Percentiles rank a stretch among this genome's conserved stretches.
phyloP scores from a whole-genome alignment of 352 stramenopile species.

The Globisporangium mamillatum region DNA sequence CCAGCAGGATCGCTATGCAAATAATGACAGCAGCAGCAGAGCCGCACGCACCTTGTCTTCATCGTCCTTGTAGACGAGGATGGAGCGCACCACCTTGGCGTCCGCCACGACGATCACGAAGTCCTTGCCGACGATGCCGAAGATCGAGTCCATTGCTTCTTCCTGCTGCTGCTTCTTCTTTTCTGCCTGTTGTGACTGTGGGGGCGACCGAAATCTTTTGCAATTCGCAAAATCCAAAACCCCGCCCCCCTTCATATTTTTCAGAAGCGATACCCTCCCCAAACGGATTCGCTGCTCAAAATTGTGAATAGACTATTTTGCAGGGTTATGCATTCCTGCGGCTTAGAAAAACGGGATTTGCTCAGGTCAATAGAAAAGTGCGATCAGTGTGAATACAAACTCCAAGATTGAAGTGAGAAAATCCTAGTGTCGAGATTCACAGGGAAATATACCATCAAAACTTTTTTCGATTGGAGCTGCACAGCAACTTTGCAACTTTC shows the following conservation, averaged over 20 bases:
- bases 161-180: neutral
- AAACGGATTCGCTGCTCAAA: no score
- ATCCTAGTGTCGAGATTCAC: no score
- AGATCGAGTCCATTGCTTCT: slow-evolving; percentile 78
- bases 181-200: slow-evolving; percentile 1
- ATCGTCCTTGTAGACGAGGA: slow-evolving; percentile 92
- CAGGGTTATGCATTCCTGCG: no score
- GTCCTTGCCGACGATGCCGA: slow-evolving; percentile 88
- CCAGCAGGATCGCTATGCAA: neutral
- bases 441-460: no score
- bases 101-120: slow-evolving; percentile 91
- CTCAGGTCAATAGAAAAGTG: no score
- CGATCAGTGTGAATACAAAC: no score
- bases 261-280: no score
- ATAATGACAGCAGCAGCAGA: neutral
- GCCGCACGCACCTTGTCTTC: slow-evolving; percentile 83
- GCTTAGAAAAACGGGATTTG: no score
- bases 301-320: no score
- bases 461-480: no score
- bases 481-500: no score
- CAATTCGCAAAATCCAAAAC: neutral
- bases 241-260: neutral
- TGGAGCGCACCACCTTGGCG: slow-evolving; percentile 88
- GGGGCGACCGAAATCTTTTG: slow-evolving; percentile 10
- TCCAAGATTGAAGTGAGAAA: no score